phyloP scores from a whole-genome alignment of 768 basidiomycete genomes.

The Tulasnella sp. region DNA sequence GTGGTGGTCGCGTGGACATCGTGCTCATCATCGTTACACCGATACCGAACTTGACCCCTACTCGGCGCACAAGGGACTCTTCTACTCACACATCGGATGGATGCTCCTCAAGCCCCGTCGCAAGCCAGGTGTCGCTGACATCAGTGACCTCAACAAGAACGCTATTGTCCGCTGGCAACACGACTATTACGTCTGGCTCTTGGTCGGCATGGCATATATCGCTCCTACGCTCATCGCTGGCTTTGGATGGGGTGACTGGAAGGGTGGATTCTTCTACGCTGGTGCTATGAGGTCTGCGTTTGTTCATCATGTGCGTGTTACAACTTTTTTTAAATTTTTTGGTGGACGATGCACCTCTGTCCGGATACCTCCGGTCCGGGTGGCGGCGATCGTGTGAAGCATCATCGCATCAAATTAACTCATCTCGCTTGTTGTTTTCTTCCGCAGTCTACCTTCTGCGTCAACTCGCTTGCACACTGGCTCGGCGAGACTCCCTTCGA shows the following conservation, averaged over 20 bases:
- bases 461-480: conserved; percentile 96
- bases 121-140: conserved; percentile 81
- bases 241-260: conserved; percentile 73
- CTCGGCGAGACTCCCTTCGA: conserved; percentile 88
- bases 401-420: conserved; percentile 2
- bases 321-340: conserved; percentile 1
- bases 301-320: conserved; percentile 68
- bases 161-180: conserved; percentile 82
- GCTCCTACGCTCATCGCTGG: conserved; percentile 72
- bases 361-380: too few species aligned
- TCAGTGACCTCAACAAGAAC: conserved; percentile 75
- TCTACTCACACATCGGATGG: conserved; percentile 84
- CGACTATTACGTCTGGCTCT: conserved; percentile 58
- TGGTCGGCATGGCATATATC: conserved; percentile 58
- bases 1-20: conserved; percentile 98
- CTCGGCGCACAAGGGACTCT: conserved; percentile 80
- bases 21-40: conserved; percentile 94
- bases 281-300: conserved; percentile 68
- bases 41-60: conserved; percentile 96
- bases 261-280: conserved; percentile 80
- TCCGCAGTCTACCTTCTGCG: conserved; percentile 81
- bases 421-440: conserved; percentile 6
- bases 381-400: too few species aligned
- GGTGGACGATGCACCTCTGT: background rate
- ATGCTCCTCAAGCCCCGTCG: conserved; percentile 87